These are phyloP conservation scores for Helotiales sp. DNA, from an alignment of 2,329 filamentous ascomycete species.

Conservation along the genomic window DNA sequence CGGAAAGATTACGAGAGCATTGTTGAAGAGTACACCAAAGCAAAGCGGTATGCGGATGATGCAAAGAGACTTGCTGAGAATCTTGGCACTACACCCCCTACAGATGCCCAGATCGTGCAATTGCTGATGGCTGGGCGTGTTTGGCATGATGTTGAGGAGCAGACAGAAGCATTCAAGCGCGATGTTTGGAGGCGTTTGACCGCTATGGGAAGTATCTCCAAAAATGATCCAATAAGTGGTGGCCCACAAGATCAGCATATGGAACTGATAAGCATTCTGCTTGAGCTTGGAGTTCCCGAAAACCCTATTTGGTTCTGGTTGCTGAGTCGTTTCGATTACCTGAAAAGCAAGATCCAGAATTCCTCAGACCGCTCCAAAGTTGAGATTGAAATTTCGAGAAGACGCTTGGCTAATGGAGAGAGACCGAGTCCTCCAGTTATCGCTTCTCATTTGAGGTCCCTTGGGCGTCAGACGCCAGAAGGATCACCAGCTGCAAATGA, in stretches of 20 bases:
- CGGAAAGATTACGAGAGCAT: conserved; percentile 87
- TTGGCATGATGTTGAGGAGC: conserved; percentile 91
- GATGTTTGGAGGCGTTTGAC: conserved; percentile 84
- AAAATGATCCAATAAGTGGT: conserved; percentile 18
- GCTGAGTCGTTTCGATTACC: conserved; percentile 80
- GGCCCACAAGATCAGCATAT: conserved; percentile 77
- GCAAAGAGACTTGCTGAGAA: conserved; percentile 67
- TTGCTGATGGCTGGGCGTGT: conserved; percentile 87
- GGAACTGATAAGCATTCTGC: conserved; percentile 81
- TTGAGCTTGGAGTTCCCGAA: conserved; percentile 93
- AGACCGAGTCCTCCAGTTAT: conserved; percentile 69
- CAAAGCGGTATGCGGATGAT: conserved; percentile 79
- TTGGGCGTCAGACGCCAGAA: conserved; percentile 66
- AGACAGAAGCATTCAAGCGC: conserved; percentile 83
- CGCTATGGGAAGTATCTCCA: conserved; percentile 57
- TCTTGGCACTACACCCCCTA: conserved; percentile 57
- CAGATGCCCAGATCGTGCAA: conserved; percentile 79
- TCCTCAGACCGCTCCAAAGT: conserved; percentile 84
- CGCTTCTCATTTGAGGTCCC: conserved; percentile 73
- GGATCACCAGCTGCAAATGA: conserved; percentile 69
- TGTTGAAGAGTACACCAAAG: conserved; percentile 82
- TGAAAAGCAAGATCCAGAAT: conserved; percentile 80
- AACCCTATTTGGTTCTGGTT: conserved; percentile 98
- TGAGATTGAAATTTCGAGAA: conserved; percentile 87
- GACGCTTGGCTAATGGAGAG: conserved; percentile 73